Evolutionary conservation across 306 rosid species (phyloP), one percentile per base, ranked within the genome.

Genomic region (Biancaea sappan): DNA sequence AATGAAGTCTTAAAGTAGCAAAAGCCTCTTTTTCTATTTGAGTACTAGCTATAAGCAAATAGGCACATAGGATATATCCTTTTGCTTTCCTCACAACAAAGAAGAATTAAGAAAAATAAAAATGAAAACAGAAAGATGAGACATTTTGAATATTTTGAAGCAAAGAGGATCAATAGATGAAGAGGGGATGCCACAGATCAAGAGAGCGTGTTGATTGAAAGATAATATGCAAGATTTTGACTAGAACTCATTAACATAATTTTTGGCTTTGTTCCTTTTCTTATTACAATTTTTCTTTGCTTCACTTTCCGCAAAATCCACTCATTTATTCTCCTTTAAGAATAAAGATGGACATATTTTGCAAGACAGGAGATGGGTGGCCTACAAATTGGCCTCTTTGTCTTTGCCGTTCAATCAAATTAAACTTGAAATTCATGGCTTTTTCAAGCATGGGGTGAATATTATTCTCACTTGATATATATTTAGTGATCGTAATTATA

Each of bases 151-250:
- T 93, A 86, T 77, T 88, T 82, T 84, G 79, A 83, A 84, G 80
- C 79, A 81, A 86, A 86, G 86, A 74, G 84, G 81, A 80, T 86
- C 84, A 74, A 80, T 66, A 79, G 87, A 72, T 80, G 83, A 70
- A 79, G 71, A 80, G 88, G 82, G 77, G 80, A 72, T 88, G 89
- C 91, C 82, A 87, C 91, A 90, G 73, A 90, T 90, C 87, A 77
- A 74, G 37, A 57, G 58, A 75, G 73, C 81, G 82, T 83, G 74
- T 50, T 86, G 85, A 88, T 37, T 87, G 88, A 84, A 85, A 86
- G 91, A 87, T 85, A 84, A 85, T 86, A 73, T 88, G 91, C 90
- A 79, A 87, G 92, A 93, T 88, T 88, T 88, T 88, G 88, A 90
- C 87, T 88, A 84, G 95, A 90, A 84, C 79, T 93, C 93, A 88